A percentile compares a stretch with the other conserved stretches of the same genome.
Conservation (phyloP, 352 stramenopile genomes). For the Phytophthora citrophthora region DNA sequence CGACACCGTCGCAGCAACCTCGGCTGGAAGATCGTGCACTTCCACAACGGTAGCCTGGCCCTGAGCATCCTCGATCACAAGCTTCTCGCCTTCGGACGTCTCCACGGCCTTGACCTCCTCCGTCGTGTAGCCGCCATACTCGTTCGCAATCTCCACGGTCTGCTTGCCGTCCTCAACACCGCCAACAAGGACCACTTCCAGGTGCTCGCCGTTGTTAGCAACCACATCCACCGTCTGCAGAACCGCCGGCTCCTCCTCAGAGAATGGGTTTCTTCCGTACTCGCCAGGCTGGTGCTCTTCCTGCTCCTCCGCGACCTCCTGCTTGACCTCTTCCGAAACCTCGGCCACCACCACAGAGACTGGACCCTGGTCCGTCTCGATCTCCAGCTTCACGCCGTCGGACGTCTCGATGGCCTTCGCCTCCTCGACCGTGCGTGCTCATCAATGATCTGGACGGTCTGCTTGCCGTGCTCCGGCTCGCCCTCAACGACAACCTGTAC, state of each 20-base stretch:
- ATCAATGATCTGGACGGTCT: conserved; percentile 13
- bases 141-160: not conserved
- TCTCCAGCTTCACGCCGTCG: conserved; percentile 11
- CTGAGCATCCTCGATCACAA: not conserved
- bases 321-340: conserved; percentile 7
- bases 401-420: conserved; percentile 3
- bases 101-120: not conserved
- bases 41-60: not conserved
- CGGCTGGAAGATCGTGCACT: not conserved
- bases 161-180: not conserved
- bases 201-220: not conserved
- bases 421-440: conserved; percentile 8
- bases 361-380: conserved; percentile 8
- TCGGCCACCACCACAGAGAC: conserved; percentile 4
- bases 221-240: not conserved
- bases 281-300: no score
- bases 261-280: no score
- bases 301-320: not conserved
- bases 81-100: not conserved
- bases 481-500: conserved; percentile 15
- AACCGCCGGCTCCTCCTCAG: not conserved
- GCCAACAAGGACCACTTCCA: not conserved
- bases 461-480: conserved; percentile 13
- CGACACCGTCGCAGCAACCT: not conserved
- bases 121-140: not conserved